phyloP scores from a whole-genome alignment of 371 early-diverging fungal species.

The Rhizopus arrhizus region DNA sequence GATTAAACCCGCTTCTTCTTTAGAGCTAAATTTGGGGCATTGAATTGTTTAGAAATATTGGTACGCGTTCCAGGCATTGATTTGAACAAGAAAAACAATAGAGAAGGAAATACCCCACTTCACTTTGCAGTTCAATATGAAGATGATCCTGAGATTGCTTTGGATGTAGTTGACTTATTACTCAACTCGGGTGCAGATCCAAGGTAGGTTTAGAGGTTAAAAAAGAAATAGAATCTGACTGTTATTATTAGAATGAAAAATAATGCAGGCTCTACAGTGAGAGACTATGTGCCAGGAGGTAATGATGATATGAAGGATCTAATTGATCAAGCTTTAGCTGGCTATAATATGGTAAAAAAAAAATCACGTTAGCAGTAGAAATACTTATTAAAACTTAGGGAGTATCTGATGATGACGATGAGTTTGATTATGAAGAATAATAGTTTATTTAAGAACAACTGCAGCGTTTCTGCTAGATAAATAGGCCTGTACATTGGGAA shows the following conservation, averaged over 20 bases:
- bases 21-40: constrained; percentile 62
- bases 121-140: constrained; percentile 63
- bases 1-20: neutral
- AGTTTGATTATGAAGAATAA: constrained; percentile 13
- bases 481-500: constrained; percentile 81
- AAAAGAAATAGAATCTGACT: neutral
- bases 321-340: constrained; percentile 29
- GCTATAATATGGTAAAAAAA: constrained; percentile 30
- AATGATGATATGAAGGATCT: constrained; percentile 39
- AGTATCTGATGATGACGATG: constrained; percentile 25
- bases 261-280: constrained; percentile 24
- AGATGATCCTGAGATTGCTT: constrained; percentile 55
- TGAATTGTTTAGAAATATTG: constrained; percentile 61
- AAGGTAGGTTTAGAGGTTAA: constrained; percentile 25
- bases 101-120: constrained; percentile 65
- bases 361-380: neutral
- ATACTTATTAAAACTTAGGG: constrained; percentile 8
- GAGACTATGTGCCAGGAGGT: constrained; percentile 17
- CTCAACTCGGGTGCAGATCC: constrained; percentile 61
- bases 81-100: constrained; percentile 49
- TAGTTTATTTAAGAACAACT: constrained; percentile 63
- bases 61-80: constrained; percentile 49
- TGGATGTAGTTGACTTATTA: constrained; percentile 58
- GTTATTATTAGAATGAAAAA: constrained; percentile 28
- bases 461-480: constrained; percentile 81